Conservation (phyloP, 2,329 filamentous ascomycete species). For the Sarocladium kiliense region DNA sequence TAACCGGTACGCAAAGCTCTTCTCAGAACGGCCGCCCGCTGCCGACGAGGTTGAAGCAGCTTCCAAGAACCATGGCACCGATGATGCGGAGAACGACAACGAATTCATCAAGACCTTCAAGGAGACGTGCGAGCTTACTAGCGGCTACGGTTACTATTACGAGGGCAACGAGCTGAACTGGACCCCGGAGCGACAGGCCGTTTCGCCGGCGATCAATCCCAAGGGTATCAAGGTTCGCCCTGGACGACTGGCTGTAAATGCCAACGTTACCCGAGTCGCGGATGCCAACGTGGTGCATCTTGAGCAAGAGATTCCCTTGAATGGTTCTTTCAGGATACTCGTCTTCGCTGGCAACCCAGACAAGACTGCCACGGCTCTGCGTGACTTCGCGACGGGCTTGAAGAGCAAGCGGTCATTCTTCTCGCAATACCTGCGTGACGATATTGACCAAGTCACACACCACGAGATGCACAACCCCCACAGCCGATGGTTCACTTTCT, state of each 20-base stretch:
- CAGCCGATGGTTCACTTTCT: constrained; percentile 74
- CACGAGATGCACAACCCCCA: constrained; percentile 85
- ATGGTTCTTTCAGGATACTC: constrained; percentile 83
- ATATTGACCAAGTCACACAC: constrained; percentile 59
- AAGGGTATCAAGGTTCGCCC: constrained; percentile 61
- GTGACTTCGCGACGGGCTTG: constrained; percentile 64
- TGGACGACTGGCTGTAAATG: constrained; percentile 70
- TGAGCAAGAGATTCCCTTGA: constrained; percentile 84
- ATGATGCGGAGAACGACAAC: constrained; percentile 51
- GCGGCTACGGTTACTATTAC: constrained; percentile 86
- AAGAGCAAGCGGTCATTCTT: constrained; percentile 68
- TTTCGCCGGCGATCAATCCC: constrained; percentile 65
- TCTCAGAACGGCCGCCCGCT: constrained; percentile 72
- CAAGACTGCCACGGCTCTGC: constrained; percentile 56
- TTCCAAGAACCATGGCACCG: constrained; percentile 27
- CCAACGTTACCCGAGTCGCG: constrained; percentile 78
- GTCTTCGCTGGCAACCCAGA: constrained; percentile 71
- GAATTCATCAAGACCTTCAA: constrained; percentile 89
- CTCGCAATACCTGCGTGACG: constrained; percentile 55
- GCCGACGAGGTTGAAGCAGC: constrained; percentile 61
- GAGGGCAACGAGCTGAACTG: constrained; percentile 79
- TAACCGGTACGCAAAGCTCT: constrained; percentile 82
- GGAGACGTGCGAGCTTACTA: constrained; percentile 85
- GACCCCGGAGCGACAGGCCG: constrained; percentile 65
- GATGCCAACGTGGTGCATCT: constrained; percentile 88